Conservation (phyloP, 257 asterid genomes). For the Jacaranda mimosifolia region DNA sequence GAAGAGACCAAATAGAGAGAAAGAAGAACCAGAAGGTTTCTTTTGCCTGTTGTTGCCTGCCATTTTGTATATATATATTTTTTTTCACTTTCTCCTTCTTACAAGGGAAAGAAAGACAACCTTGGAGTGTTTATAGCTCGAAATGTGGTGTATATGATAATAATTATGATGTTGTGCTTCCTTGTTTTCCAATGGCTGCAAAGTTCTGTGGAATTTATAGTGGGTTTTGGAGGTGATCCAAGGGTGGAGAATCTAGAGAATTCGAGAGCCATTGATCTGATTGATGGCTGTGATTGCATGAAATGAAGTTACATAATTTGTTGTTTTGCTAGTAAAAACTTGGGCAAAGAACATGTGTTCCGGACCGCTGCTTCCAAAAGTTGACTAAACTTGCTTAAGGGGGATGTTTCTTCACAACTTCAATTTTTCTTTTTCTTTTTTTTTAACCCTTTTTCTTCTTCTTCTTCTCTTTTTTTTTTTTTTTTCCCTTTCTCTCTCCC, state of each 20-base stretch:
- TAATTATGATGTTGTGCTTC: background rate
- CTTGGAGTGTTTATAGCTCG: background rate
- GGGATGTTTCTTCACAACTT: background rate
- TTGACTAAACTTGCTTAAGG: constrained; percentile 39
- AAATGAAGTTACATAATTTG: constrained; percentile 30
- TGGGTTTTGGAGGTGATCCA: constrained; percentile 37
- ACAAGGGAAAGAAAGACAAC: constrained; percentile 13
- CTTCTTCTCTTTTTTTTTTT: background rate
- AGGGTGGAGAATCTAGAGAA: constrained; percentile 44
- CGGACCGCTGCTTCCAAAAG: constrained; percentile 55
- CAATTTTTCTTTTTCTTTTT: background rate
- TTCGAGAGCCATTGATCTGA: constrained; percentile 39
- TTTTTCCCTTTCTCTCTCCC: too few species aligned
- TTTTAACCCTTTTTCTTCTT: background rate
- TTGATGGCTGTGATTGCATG: constrained; percentile 52
- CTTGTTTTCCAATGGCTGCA: constrained; percentile 34
- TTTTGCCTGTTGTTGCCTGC: constrained; percentile 59
- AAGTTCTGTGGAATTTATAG: constrained; percentile 52
- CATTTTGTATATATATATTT: constrained; percentile 27
- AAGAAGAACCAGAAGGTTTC: constrained; percentile 46
- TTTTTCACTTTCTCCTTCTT: background rate
- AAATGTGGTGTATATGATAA: background rate
- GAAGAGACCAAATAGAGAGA: constrained; percentile 60
- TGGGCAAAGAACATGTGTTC: constrained; percentile 43
- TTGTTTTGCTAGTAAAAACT: constrained; percentile 38